phyloP scores from a whole-genome alignment of 1,284 basidiomycete species.

The Athelia psychrophila region DNA sequence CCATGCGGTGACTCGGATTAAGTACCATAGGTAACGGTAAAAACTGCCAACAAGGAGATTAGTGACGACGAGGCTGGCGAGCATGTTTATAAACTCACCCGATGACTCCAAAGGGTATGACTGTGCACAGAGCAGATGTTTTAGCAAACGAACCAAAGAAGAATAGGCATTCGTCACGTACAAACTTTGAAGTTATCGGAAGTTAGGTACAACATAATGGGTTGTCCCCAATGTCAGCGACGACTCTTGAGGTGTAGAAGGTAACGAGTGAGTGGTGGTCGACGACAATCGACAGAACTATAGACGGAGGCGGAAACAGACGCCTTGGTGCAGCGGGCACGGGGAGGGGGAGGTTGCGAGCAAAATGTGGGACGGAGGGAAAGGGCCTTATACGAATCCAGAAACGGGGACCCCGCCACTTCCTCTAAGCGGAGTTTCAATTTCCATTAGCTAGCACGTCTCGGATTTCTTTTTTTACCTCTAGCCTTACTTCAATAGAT shows the following conservation, averaged over 20 bases:
- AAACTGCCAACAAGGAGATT: constrained; percentile 44
- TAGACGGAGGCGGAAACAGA: too few species aligned
- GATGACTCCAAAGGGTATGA: constrained; percentile 89
- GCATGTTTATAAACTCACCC: constrained; percentile 51
- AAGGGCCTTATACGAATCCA: too few species aligned
- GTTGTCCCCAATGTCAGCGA: constrained; percentile 1
- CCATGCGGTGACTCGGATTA: constrained; percentile 77
- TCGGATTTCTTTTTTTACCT: too few species aligned
- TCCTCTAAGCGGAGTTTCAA: too few species aligned
- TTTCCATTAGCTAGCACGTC: too few species aligned
- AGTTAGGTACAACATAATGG: constrained; percentile 65
- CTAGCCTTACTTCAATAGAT: too few species aligned
- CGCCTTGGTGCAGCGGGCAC: too few species aligned
- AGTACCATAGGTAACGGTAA: constrained; percentile 89
- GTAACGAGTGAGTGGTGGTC: constrained; percentile 10
- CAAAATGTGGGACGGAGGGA: too few species aligned
- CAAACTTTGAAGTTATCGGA: constrained; percentile 79
- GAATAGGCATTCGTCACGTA: constrained; percentile 36
- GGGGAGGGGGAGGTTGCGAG: too few species aligned
- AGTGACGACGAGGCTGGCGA: constrained; percentile 3
- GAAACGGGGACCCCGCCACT: too few species aligned
- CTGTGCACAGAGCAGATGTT: constrained; percentile 35
- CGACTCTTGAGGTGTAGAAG: neutral
- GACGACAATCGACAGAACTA: constrained; percentile 9
- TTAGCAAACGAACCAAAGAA: constrained; percentile 9